A percentile compares a stretch with the other conserved stretches of the same genome.
These are phyloP conservation scores for Trichophyton simii DNA, from an alignment of 2,329 filamentous ascomycete species.

Conservation along the genomic window DNA sequence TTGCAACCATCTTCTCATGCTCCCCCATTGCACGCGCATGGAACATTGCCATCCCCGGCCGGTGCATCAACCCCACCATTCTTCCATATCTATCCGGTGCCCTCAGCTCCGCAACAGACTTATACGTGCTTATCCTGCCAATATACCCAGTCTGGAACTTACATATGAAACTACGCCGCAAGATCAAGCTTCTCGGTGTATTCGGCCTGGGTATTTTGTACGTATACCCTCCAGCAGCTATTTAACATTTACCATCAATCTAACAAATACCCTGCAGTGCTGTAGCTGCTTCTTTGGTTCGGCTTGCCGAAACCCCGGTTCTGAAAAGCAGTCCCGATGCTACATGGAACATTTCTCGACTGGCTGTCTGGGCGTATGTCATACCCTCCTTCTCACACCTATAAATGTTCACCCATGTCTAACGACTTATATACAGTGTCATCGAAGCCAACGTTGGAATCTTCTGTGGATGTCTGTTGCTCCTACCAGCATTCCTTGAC, in stretches of 20 bases:
- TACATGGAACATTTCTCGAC: constrained; percentile 3
- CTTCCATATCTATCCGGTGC: constrained; percentile 1
- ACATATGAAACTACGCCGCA: not conserved
- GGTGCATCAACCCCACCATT: constrained; percentile 12
- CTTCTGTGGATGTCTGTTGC: not conserved
- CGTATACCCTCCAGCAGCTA: not conserved
- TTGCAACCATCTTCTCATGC: constrained; percentile 15
- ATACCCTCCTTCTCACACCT: not conserved
- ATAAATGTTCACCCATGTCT: not conserved
- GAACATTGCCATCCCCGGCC: constrained; percentile 11
- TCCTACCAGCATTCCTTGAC: constrained; percentile 3
- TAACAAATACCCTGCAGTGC: not conserved
- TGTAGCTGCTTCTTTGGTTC: not conserved
- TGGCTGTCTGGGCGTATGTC: not conserved
- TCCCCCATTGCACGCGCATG: constrained; percentile 13
- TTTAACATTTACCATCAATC: not conserved
- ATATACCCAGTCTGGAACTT: constrained; percentile 2
- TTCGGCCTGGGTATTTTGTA: constrained; percentile 4
- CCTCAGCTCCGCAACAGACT: not conserved
- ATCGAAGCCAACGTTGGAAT: constrained; percentile 3
- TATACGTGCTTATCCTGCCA: constrained; percentile 3
- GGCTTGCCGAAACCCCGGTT: not conserved
- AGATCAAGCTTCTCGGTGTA: not conserved
- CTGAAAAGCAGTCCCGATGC: not conserved
- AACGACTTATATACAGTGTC: not conserved